A percentile compares a stretch with the other conserved stretches of the same genome.
These are phyloP conservation scores for Candida rishiriensis DNA, from an alignment of 805 yeast genomes.

Conservation along the genomic window DNA sequence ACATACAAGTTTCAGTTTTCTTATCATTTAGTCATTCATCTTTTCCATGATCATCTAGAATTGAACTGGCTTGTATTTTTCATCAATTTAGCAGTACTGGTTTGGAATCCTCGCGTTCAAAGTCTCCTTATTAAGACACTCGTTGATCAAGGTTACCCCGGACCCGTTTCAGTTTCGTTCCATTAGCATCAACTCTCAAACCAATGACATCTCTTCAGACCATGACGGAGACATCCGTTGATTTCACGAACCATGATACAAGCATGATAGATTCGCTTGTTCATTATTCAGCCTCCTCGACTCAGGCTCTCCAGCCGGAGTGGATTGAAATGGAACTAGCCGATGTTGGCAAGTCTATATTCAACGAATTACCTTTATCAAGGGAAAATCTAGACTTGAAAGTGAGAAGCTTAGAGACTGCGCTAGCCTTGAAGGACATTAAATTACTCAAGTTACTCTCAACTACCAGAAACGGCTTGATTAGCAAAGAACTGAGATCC, in stretches of 20 bases:
- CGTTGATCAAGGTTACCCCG: too few relatives aligned
- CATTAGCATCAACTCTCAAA: too few relatives aligned
- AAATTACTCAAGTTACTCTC: constrained; percentile 31
- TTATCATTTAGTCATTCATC: too few relatives aligned
- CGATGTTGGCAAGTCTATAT: constrained; percentile 43
- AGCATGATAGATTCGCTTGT: neutral
- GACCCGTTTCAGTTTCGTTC: too few relatives aligned
- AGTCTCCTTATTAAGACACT: too few relatives aligned
- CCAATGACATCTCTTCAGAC: neutral
- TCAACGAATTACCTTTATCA: constrained; percentile 38
- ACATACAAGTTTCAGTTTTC: too few relatives aligned
- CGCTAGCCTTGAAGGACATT: constrained; percentile 28
- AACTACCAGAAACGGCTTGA: constrained; percentile 44
- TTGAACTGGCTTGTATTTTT: too few relatives aligned
- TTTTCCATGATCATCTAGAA: too few relatives aligned
- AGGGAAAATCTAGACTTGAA: constrained; percentile 36
- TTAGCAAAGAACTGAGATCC: constrained; percentile 37
- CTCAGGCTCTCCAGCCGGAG: constrained; percentile 24
- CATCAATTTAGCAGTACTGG: too few relatives aligned
- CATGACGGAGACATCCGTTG: neutral
- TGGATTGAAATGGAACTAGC: constrained; percentile 51
- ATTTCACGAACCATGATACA: neutral
- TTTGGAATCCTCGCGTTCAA: too few relatives aligned
- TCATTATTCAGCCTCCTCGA: neutral
- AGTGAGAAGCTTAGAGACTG: constrained; percentile 34